Evolutionary conservation across 140 eudicot genomes (phyloP).

Genomic region (Stevia rebaudiana): DNA sequence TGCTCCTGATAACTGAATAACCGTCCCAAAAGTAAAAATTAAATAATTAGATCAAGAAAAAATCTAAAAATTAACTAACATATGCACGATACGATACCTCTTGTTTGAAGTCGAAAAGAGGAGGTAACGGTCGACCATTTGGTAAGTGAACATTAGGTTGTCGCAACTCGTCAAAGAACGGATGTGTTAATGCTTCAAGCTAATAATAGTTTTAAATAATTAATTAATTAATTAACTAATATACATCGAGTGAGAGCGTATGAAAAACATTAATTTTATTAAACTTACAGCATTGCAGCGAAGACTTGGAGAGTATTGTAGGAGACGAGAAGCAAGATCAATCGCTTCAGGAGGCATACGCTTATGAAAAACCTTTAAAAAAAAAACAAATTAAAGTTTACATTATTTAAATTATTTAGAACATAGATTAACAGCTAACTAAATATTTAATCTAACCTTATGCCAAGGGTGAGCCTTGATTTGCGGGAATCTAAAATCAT

Average conservation of each 20-base stretch:
- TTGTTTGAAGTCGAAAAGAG: conserved; percentile 86
- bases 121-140: conserved; percentile 86
- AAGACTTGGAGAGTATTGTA: conserved; percentile 92
- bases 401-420: no score
- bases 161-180: conserved; percentile 91
- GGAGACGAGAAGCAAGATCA: conserved; percentile 84
- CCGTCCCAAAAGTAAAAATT: background rate
- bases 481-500: conserved; percentile 92
- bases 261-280: background rate
- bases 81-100: conserved; percentile 49
- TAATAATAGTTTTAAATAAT: conserved; percentile 2
- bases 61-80: background rate
- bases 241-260: background rate
- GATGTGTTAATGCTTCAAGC: conserved; percentile 95
- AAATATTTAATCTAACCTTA: conserved; percentile 47
- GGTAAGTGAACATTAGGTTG: conserved; percentile 86
- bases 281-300: conserved; percentile 92
- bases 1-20: conserved; percentile 59
- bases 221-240: background rate
- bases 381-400: conserved; percentile 1
- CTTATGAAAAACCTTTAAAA: conserved; percentile 74
- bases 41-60: background rate
- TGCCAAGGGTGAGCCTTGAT: conserved; percentile 99
- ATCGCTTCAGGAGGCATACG: conserved; percentile 98
- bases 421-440: background rate